Conservation (phyloP, 768 basidiomycete genomes). For the Suillus placidus region DNA sequence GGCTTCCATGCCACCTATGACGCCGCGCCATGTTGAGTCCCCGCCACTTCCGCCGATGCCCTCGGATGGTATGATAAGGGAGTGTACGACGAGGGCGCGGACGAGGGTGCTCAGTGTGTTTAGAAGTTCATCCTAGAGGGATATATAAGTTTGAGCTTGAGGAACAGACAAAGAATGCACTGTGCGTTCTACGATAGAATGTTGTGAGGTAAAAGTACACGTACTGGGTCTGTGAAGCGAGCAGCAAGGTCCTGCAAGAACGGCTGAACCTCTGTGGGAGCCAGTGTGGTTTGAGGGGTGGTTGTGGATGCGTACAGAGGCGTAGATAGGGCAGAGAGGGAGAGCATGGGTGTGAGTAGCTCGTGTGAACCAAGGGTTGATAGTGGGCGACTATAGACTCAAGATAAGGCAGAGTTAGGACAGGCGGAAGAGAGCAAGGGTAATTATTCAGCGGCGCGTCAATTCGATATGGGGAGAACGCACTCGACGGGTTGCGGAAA, state of each 20-base stretch:
- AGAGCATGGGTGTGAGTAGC: slow-evolving; percentile 79
- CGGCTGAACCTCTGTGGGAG: slow-evolving; percentile 68
- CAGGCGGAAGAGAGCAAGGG: background rate
- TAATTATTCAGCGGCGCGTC: background rate
- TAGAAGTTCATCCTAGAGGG: slow-evolving; percentile 67
- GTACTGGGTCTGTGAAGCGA: slow-evolving; percentile 58
- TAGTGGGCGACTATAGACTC: background rate
- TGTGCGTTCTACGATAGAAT: background rate
- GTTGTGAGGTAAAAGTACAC: background rate
- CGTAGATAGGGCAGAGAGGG: slow-evolving; percentile 66
- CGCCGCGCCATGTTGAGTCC: slow-evolving; percentile 84
- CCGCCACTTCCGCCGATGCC: slow-evolving; percentile 64
- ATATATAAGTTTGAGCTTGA: background rate
- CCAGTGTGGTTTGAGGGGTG: slow-evolving; percentile 52
- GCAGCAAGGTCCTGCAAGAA: slow-evolving; percentile 84
- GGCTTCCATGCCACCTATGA: slow-evolving; percentile 77
- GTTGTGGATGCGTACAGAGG: slow-evolving; percentile 58
- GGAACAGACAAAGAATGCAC: too few species aligned
- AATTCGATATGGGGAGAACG: slow-evolving; percentile 23
- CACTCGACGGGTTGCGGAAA: slow-evolving; percentile 88
- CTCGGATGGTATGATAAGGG: slow-evolving; percentile 63
- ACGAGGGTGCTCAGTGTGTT: slow-evolving; percentile 79
- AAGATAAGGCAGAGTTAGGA: background rate
- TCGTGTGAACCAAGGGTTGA: slow-evolving; percentile 68
- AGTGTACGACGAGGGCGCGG: slow-evolving; percentile 60